Conservation (phyloP, 2,329 filamentous ascomycete genomes). For the Westerdykella sp. region DNA sequence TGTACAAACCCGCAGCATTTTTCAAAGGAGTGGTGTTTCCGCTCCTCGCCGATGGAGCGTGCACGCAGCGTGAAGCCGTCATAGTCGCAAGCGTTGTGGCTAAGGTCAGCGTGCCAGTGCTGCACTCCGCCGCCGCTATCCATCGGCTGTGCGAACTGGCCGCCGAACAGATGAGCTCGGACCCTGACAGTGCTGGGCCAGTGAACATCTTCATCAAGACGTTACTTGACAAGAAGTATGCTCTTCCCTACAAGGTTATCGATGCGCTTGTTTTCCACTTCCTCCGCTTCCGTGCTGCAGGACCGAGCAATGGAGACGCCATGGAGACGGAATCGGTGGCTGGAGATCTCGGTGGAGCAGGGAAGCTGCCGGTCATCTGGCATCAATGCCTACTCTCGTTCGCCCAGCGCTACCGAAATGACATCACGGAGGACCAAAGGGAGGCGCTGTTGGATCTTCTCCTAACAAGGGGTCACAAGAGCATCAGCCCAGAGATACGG, state of each 20-base stretch:
- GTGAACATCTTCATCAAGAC: conserved; percentile 94
- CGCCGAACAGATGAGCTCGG: conserved; percentile 76
- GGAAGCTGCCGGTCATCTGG: conserved; percentile 85
- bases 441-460: conserved; percentile 86
- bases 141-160: conserved; percentile 92
- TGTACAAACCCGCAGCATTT: conserved; percentile 92
- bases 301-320: conserved; percentile 54
- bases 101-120: conserved; percentile 77
- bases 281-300: conserved; percentile 71
- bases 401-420: conserved; percentile 88
- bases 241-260: conserved; percentile 87
- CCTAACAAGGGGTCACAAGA: conserved; percentile 73
- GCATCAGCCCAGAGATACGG: conserved; percentile 85
- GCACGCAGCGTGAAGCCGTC: conserved; percentile 83
- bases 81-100: conserved; percentile 84
- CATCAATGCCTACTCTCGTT: conserved; percentile 91
- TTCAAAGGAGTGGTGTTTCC: conserved; percentile 97
- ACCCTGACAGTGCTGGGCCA: conserved; percentile 80
- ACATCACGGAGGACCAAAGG: conserved; percentile 91
- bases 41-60: conserved; percentile 75
- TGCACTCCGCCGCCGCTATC: conserved; percentile 87
- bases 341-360: conserved; percentile 42
- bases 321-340: conserved; percentile 41
- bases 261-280: conserved; percentile 97
- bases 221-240: conserved; percentile 94